Evolutionary conservation across 2,329 filamentous ascomycete genomes (phyloP).

Genomic region (Elsinoe arachidis): DNA sequence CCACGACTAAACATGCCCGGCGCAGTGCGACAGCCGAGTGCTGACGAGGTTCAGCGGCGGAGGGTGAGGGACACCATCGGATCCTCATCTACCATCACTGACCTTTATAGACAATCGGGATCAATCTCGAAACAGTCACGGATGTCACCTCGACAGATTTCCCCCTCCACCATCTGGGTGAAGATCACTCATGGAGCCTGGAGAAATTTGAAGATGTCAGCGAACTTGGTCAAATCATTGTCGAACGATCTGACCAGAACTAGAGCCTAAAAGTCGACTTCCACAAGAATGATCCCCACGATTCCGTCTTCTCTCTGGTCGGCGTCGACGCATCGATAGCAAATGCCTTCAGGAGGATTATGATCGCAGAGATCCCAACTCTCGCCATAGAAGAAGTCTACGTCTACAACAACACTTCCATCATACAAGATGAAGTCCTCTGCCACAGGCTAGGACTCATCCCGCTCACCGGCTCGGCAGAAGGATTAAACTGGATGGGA

Average conservation of each 20-base stretch:
- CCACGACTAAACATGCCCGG: slow-evolving; percentile 20
- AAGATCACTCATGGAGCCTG: slow-evolving; percentile 73
- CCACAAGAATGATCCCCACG: slow-evolving; percentile 68
- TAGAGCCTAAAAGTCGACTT: slow-evolving; percentile 66
- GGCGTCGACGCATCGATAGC: slow-evolving; percentile 87
- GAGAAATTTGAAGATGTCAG: slow-evolving; percentile 57
- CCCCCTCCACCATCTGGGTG: slow-evolving; percentile 80
- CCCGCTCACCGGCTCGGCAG: slow-evolving; percentile 70
- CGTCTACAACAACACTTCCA: slow-evolving; percentile 91
- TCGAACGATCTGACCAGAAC: background rate
- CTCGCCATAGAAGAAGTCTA: slow-evolving; percentile 91
- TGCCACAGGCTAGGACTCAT: slow-evolving; percentile 83
- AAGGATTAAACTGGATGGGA: slow-evolving; percentile 71
- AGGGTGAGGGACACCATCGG: slow-evolving; percentile 24
- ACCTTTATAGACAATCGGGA: slow-evolving; percentile 55
- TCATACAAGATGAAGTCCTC: slow-evolving; percentile 96
- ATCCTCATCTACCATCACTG: background rate
- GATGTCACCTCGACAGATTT: slow-evolving; percentile 86
- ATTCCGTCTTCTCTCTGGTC: slow-evolving; percentile 82
- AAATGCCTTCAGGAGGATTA: slow-evolving; percentile 93
- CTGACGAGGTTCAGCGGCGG: slow-evolving; percentile 53
- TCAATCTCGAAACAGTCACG: slow-evolving; percentile 84
- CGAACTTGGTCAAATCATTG: slow-evolving; percentile 1
- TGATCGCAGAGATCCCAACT: slow-evolving; percentile 88
- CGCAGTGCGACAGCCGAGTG: slow-evolving; percentile 13